These are phyloP conservation scores for Taiozyma sp. DNA, from an alignment of 1,139 yeast genomes.

Conservation along the genomic window DNA sequence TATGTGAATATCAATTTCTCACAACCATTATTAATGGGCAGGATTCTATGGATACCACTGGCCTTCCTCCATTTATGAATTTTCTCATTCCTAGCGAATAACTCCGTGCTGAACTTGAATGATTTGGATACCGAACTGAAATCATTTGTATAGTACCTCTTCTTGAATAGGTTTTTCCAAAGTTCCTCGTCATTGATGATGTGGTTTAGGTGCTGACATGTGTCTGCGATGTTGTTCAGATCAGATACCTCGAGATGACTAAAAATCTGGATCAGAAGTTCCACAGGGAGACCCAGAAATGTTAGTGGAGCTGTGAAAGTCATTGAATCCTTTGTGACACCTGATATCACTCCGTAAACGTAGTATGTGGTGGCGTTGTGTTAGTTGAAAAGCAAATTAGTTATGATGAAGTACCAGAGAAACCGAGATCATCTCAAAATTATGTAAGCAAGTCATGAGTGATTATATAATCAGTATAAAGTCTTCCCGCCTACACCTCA, in stretches of 20 bases:
- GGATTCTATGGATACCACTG: slow-evolving; percentile 28
- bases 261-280: slow-evolving; percentile 51
- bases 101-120: slow-evolving; percentile 51
- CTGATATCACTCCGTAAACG: neutral
- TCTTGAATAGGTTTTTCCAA: slow-evolving; percentile 55
- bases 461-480: neutral
- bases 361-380: neutral
- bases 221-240: slow-evolving; percentile 43
- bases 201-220: slow-evolving; percentile 48
- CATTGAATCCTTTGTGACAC: neutral
- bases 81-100: slow-evolving; percentile 41
- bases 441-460: neutral
- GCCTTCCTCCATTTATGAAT: slow-evolving; percentile 52
- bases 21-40: slow-evolving; percentile 27
- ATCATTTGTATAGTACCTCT: slow-evolving; percentile 37
- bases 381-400: neutral
- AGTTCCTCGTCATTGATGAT: slow-evolving; percentile 53
- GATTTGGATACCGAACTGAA: slow-evolving; percentile 60
- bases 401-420: neutral
- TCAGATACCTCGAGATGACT: slow-evolving; percentile 54
- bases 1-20: slow-evolving; percentile 28
- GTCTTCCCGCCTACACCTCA: neutral
- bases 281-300: slow-evolving; percentile 45
- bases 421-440: neutral
- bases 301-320: neutral